Conservation (phyloP, 2,329 filamentous ascomycete species). For the Fusarium multiceps region DNA sequence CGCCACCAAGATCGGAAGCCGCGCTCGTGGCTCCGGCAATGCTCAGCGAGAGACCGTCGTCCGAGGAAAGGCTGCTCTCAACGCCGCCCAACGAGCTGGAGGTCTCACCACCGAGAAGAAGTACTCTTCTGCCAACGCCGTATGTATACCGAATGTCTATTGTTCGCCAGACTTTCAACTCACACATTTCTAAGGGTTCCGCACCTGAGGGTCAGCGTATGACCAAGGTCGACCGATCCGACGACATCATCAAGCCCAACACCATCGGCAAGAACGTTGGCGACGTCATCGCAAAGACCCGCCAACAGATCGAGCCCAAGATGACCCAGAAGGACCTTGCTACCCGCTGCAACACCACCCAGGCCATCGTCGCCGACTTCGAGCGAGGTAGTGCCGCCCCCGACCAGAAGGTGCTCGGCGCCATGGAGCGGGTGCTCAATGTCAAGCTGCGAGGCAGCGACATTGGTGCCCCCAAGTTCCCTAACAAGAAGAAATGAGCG, state of each 20-base stretch:
- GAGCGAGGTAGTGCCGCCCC: slow-evolving; percentile 82
- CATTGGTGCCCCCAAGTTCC: slow-evolving; percentile 86
- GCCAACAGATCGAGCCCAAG: slow-evolving; percentile 86
- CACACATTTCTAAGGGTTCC: slow-evolving; percentile 42
- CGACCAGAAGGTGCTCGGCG: slow-evolving; percentile 83
- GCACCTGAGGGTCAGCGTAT: slow-evolving; percentile 86
- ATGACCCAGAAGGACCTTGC: slow-evolving; percentile 94
- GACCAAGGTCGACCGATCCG: slow-evolving; percentile 96
- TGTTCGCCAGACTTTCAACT: slow-evolving; percentile 10
- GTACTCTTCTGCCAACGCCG: slow-evolving; percentile 75
- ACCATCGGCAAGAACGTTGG: slow-evolving; percentile 85
- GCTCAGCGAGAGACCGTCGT: slow-evolving; percentile 85
- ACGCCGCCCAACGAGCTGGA: slow-evolving; percentile 87
- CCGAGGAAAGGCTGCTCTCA: slow-evolving; percentile 83
- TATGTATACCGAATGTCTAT: slow-evolving; percentile 37
- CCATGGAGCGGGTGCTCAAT: slow-evolving; percentile 87
- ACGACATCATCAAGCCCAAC: slow-evolving; percentile 98
- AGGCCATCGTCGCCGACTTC: slow-evolving; percentile 82
- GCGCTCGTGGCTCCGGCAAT: slow-evolving; percentile 74
- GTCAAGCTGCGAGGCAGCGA: slow-evolving; percentile 87
- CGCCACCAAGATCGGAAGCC: slow-evolving; percentile 94
- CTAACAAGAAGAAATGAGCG: slow-evolving; percentile 71
- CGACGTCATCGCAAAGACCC: slow-evolving; percentile 82
- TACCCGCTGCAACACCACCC: slow-evolving; percentile 89
- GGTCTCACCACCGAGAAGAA: slow-evolving; percentile 93